Conservation (phyloP, 129 eudicot genomes). For the Flaveria robusta region DNA sequence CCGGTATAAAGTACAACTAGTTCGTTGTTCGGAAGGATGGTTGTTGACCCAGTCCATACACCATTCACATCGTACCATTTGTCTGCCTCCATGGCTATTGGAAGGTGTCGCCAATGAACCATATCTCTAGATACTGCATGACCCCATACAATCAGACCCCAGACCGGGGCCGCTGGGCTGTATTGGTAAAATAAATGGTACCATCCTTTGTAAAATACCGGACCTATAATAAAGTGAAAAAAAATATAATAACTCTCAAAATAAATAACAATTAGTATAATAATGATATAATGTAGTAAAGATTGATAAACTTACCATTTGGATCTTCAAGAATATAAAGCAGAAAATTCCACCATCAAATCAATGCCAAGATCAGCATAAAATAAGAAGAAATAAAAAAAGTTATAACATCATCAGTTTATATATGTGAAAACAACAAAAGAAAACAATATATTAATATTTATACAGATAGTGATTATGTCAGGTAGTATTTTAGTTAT, state of each 20-base stretch:
- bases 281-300: neutral
- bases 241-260: neutral
- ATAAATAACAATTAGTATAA: neutral
- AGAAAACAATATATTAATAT: too few relatives aligned
- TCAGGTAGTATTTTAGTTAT: neutral
- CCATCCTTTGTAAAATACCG: conserved; percentile 74
- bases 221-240: conserved; percentile 45
- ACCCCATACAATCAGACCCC: conserved; percentile 96
- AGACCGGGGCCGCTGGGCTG: conserved; percentile 64
- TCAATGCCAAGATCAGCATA: conserved; percentile 25
- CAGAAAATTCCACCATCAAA: conserved; percentile 26
- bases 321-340: conserved; percentile 43
- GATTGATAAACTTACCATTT: conserved; percentile 40
- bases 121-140: conserved; percentile 79
- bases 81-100: conserved; percentile 70
- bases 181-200: conserved; percentile 91
- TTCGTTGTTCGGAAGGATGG: conserved; percentile 66
- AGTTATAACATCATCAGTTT: neutral
- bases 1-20: conserved; percentile 81
- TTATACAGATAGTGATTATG: too few relatives aligned
- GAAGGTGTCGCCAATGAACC: conserved; percentile 82
- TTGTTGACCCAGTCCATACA: conserved; percentile 95
- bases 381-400: neutral
- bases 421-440: neutral
- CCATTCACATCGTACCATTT: conserved; percentile 83